Evolutionary conservation across 108 stramenopile genomes (phyloP), one percentile per base, ranked within the genome.

Genomic region (Cyclostephanos invisitatus): DNA sequence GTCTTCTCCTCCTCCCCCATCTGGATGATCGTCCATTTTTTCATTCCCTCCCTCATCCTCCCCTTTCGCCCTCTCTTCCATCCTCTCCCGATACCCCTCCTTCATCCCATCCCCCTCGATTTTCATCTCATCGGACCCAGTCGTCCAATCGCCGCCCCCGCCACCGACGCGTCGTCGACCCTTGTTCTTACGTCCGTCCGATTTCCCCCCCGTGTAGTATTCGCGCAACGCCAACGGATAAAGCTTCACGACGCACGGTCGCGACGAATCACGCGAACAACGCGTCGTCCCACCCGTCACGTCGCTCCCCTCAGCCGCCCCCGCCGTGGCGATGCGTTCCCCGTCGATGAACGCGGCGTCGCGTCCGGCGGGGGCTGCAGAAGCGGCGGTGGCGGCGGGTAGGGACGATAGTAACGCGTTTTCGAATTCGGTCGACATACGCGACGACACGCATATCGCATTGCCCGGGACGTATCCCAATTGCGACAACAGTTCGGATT

Each of bases 391-490:
- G 15, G 69, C 11, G 6, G 72, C 1, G 22, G 21, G 7, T 6
- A 24, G 20, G 14, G 12, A 38, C 32, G 14, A 38, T 37, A 17
- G 56, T 58, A 28, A 17, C 10, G 14, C 12, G 24, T 46, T 24
- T 5, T 17, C 12, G 28, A 51, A 48, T 35, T 83, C 62, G 42
- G 29, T 10, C 3, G 74, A 51, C n/a, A 60, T 42, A 40, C 89
- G 77, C 17, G 87, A 80, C 20, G 71, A 80, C 3, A 91, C 83
- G 35, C 76, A 54, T 11, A 94, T 50, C 0, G 89, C 93, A 73
- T 94, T 94, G 21, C 90, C 93, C 21, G 93, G 93, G 7, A 90
- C 48, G 68, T 78, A 94, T 24, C 90, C 93, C 77, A 94, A 64
- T 69, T 94, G 93, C 0, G 60, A 70, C 11, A 80, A 54, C 14